Base-by-base conservation (phyloP, 345 rosid genomes). In the Brassica nigra region DNA sequence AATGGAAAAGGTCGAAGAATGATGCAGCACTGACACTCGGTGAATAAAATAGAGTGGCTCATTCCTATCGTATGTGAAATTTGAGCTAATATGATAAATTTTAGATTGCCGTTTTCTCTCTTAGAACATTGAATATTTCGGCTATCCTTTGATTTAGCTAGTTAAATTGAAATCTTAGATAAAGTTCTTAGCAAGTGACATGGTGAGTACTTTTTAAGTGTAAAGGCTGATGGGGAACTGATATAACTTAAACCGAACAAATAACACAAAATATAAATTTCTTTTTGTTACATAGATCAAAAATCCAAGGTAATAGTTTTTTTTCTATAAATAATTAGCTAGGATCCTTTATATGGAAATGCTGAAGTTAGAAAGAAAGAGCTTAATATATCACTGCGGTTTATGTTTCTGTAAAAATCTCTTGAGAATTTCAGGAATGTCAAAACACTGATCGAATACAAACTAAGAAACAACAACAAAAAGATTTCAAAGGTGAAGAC, bases 391-490 rank as follows among this genome's bases (percentile, higher is more conserved):
- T 10, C 1, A 42, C 11, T 42, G 52, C n/a, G n/a, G 52, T 2
- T 42, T 10, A 42, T 42, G 14, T 20, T 62, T 62, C 27, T 2
- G 64, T 75, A 66, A 76, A 76, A 68, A 52, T 20, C 68, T 66
- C 29, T 66, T 30, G 36, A 71, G 11, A 66, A 49, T 44, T 34
- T 20, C 64, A 65, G 31, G 39, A 73, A 34, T 0, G 70, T 67
- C 1, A 8, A 57, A 10, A 57, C 29, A 68, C 37, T 30, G 28
- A n/a, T 33, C 5, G 15, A 34, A 16, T 33, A 74, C 58, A 62
- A 63, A 69, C 67, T 75, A 68, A 74, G 63, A 54, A 65, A 49
- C 36, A 70, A 78, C 57, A 23, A 23, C 49, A 49, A 36, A 49
- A n/a, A 27, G 47, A 30, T 42, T 28, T 20, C 54, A 66, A 65